Evolutionary conservation across 2,329 filamentous ascomycete genomes (phyloP), one percentile per base, ranked within the genome.

Genomic region (Nigrograna mackinnonii): DNA sequence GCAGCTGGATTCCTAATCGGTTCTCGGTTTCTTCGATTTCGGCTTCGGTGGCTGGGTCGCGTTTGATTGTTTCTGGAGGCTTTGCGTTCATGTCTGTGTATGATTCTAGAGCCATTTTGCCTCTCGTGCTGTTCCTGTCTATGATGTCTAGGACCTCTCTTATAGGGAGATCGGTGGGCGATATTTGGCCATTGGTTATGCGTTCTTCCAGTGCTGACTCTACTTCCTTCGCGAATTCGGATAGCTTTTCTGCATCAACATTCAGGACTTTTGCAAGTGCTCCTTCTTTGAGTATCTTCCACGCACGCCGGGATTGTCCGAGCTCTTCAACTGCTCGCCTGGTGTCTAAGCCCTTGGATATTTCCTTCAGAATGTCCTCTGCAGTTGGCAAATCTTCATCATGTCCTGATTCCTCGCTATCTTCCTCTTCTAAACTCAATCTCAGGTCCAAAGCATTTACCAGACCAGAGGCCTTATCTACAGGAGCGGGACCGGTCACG

Each of bases 281-380:
- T 3, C 52, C 46, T 11, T 44, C 36, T 24, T 41, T 37, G 7
- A 52, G 26, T 2, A 52, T 28, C 4, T 9, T 22, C 46, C 51
- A 52, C 12, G 44, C 49, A 19, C 39, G 35, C 11, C 26, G 17
- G 2, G 46, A 52, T 35, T 52, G 28, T 4, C 18, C 21, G 4
- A 54, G 41, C 4, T 17, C 32, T 7, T 18, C 4, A 11, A 54
- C 32, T 22, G 45, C 45, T 3, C 7, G 4, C 11, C 37, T 49
- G 11, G 32, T 34, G 13, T 42, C 35, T 26, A 49, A 22, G 11
- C 39, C 22, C 31, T 39, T 45, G n/a, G 43, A 39, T 11, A 54
- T 52, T 17, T 37, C 42, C 3, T 7, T 31, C 9, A 54, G 37
- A 12, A 54, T 34, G 6, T 34, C 17, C 1, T 41, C 18, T 4